phyloP scores from a whole-genome alignment of 192 early-diverging fungal genomes.

The Paraglomus brasilianum region DNA sequence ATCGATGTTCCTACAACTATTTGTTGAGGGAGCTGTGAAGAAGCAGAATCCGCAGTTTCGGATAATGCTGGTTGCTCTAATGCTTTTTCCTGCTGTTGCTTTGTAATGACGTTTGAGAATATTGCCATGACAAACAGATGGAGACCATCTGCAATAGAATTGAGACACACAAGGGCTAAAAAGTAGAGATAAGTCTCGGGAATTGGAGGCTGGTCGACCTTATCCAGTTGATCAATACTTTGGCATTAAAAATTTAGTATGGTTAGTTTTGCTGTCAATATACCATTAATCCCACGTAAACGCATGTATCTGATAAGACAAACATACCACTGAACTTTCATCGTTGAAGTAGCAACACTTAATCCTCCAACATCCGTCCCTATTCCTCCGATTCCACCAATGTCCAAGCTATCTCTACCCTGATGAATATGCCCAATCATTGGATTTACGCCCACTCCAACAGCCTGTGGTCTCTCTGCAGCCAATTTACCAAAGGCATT shows the following conservation, averaged over 20 bases:
- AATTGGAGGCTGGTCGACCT: slow-evolving; percentile 81
- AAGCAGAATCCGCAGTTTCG: neutral
- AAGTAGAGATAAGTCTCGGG: slow-evolving; percentile 89
- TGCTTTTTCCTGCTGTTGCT: slow-evolving; percentile 31
- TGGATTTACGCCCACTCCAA: slow-evolving; percentile 44
- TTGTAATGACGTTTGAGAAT: slow-evolving; percentile 44
- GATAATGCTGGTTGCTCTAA: neutral
- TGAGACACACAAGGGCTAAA: slow-evolving; percentile 70
- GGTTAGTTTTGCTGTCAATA: neutral
- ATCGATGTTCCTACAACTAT: slow-evolving; percentile 32
- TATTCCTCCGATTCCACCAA: slow-evolving; percentile 4
- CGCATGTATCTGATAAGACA: neutral
- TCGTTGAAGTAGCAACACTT: slow-evolving; percentile 50
- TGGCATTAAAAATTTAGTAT: neutral
- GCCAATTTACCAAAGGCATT: slow-evolving; percentile 72
- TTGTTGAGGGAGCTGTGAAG: slow-evolving; percentile 35
- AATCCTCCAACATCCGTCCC: slow-evolving; percentile 34
- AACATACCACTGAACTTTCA: slow-evolving; percentile 72
- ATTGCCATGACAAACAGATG: slow-evolving; percentile 63
- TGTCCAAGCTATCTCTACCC: slow-evolving; percentile 42
- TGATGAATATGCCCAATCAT: slow-evolving; percentile 31
- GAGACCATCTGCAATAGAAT: slow-evolving; percentile 69
- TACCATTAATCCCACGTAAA: neutral
- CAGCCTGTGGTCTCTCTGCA: slow-evolving; percentile 62
- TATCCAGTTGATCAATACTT: slow-evolving; percentile 91